Percentiles rank a stretch among this genome's conserved stretches.
Evolutionary conservation across 208 protist species (phyloP).

Genomic region (Acanthamoeba royreba): DNA sequence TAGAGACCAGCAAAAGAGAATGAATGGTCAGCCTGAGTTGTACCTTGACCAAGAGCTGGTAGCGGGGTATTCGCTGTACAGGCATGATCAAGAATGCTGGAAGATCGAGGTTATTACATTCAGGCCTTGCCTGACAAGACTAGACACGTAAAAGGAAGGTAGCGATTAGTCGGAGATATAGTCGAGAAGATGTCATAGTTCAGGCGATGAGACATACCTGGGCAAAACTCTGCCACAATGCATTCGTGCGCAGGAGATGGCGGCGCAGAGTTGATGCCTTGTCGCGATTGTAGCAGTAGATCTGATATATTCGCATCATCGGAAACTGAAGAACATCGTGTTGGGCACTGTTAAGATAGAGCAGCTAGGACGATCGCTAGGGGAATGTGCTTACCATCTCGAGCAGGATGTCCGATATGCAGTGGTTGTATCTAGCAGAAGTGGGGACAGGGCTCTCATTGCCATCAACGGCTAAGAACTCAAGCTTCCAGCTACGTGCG

Average conservation of each 20-base stretch:
- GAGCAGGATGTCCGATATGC: not conserved
- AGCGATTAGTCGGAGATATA: not conserved
- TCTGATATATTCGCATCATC: not conserved
- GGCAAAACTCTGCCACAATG: not conserved
- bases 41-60: not conserved
- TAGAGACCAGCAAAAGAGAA: not conserved
- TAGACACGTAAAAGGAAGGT: not conserved
- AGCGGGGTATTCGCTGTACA: not conserved
- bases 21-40: not conserved
- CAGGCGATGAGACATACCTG: not conserved
- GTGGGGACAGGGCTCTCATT: too few relatives aligned
- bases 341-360: too few relatives aligned
- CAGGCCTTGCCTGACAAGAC: not conserved
- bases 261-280: not conserved
- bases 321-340: not conserved
- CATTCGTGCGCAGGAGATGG: not conserved
- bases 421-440: not conserved
- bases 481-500: not conserved
- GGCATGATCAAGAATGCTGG: not conserved
- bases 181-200: too few relatives aligned
- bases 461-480: too few relatives aligned
- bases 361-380: not conserved
- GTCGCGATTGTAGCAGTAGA: conserved; percentile 13
- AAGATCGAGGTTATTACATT: not conserved
- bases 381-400: not conserved